phyloP scores from a whole-genome alignment of 352 stramenopile species.

The Globisporangium viniferum region DNA sequence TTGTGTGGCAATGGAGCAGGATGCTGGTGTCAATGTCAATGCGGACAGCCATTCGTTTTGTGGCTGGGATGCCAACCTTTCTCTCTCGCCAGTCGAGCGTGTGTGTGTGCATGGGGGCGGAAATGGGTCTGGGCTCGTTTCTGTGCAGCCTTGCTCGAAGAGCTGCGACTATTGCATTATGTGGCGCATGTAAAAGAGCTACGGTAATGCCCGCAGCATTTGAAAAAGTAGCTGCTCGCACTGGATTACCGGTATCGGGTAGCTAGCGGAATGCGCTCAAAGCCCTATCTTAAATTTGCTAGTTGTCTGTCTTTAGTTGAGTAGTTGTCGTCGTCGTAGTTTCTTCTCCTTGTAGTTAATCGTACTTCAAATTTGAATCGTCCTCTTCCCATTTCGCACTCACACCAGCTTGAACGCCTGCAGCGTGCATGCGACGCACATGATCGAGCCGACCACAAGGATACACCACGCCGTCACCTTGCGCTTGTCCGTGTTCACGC shows the following conservation, averaged over 20 bases:
- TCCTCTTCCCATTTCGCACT: background rate
- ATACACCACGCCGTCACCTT: conserved; percentile 79
- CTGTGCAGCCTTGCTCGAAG: background rate
- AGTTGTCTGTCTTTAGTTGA: background rate
- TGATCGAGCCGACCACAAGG: conserved; percentile 62
- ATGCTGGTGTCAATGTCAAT: background rate
- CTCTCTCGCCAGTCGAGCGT: conserved; percentile 1
- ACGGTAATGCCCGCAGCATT: background rate
- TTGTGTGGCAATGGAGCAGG: background rate
- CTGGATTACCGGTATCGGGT: background rate
- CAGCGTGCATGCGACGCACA: conserved; percentile 72
- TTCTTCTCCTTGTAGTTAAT: background rate
- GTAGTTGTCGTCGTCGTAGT: background rate
- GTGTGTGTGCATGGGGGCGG: background rate
- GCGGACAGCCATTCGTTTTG: background rate
- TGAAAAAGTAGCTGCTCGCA: background rate
- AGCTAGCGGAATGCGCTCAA: background rate
- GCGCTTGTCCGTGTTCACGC: conserved; percentile 57
- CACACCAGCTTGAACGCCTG: conserved; percentile 42
- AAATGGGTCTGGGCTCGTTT: background rate
- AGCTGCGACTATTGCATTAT: background rate
- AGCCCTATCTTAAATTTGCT: background rate
- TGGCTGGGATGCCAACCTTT: background rate
- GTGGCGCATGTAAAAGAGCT: background rate
- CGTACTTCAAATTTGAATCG: background rate